Base-by-base conservation (phyloP, 1,284 basidiomycete genomes). In the Phellopilus nigrolimitatus region DNA sequence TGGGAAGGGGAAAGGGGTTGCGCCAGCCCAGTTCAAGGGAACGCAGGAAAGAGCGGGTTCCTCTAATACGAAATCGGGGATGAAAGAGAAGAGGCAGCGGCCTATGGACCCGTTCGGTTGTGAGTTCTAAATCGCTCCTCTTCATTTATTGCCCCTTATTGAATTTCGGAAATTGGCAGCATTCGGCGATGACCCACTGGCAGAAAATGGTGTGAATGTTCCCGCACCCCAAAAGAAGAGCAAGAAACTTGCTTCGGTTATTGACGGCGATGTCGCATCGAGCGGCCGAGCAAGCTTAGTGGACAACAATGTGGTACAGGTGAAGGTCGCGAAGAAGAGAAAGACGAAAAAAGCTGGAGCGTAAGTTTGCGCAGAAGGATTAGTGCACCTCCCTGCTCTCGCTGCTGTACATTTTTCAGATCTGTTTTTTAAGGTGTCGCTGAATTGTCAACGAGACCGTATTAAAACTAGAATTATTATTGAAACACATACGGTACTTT, bases 61-160 rank as follows among this genome's bases (percentile, higher is more conserved):
- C 3, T 59, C 57, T 10, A 49, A 56, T 22, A 46, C 57, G 33
- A 38, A 42, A 2, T 25, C 15, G 40, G 12, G 10, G 39, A 21
- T 52, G 64, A 45, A 39, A 34, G 82, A 75, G 61, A 73, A 78
- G 38, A 74, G 75, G 61, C 70, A 81, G 56, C 70, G 72, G 36
- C 66, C 65, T 0, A 63, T 83, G 37, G 84, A 87, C 65, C 79
- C 80, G 6, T 86, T 86, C 59, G 74, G 78, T 55, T 82, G 86
- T 81, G 62, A 41, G 69, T 60, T n/a, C n/a, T 13, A 3, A 12
- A n/a, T 31, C 5, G 27, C n/a, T n/a, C n/a, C n/a, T n/a, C n/a
- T n/a, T n/a, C n/a, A 24, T 12, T 3, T 24, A 17, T 24, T 22
- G 5, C 22, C 25, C 36, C 8, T 25, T 39, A 15, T 8, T 25